Conservation (phyloP, 345 rosid genomes). For the rapeseed (Brassica napus) region DNA sequence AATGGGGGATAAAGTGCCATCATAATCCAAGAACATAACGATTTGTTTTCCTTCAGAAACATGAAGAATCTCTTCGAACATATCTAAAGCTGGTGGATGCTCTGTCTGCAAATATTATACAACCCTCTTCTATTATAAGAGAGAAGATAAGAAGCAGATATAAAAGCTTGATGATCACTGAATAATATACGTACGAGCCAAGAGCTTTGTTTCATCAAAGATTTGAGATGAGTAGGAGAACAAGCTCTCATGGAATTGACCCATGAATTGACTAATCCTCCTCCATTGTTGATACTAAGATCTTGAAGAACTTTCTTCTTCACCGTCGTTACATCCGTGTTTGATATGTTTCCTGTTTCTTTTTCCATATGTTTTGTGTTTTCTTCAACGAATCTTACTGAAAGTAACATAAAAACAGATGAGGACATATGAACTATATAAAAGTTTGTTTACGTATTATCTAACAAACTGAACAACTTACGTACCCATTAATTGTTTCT, state of each 20-base stretch:
- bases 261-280: constrained; percentile 54
- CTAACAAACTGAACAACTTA: constrained; percentile 7
- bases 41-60: constrained; percentile 76
- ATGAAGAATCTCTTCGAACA: constrained; percentile 68
- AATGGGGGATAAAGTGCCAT: constrained; percentile 93
- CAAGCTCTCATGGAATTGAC: constrained; percentile 88
- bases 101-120: constrained; percentile 54
- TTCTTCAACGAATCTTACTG: constrained; percentile 47
- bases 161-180: constrained; percentile 48
- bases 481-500: constrained; percentile 27
- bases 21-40: constrained; percentile 95
- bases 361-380: constrained; percentile 43
- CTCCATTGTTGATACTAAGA: constrained; percentile 47
- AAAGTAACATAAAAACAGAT: neutral
- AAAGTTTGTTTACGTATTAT: neutral
- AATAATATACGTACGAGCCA: constrained; percentile 37
- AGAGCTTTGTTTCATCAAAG: constrained; percentile 33
- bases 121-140: constrained; percentile 35
- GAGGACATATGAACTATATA: neutral
- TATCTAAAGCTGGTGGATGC: constrained; percentile 84
- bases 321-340: constrained; percentile 7
- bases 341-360: constrained; percentile 45
- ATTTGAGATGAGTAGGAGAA: constrained; percentile 73
- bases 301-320: constrained; percentile 43
- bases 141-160: constrained; percentile 35